phyloP scores from a whole-genome alignment of 163 green algal genomes.

The Chlorella variabilis region DNA sequence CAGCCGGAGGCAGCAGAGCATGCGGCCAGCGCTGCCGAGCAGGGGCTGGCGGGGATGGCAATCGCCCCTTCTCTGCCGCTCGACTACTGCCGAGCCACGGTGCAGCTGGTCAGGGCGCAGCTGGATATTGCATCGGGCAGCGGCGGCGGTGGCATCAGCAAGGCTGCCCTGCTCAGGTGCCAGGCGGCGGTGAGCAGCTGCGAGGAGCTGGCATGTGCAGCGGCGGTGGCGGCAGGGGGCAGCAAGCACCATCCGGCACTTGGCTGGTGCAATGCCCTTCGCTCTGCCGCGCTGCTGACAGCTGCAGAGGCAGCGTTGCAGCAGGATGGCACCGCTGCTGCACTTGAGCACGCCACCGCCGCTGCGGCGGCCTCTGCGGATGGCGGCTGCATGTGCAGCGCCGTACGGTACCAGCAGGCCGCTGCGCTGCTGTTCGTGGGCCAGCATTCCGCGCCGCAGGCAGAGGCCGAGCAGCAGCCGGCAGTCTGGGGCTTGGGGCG shows the following conservation, averaged over 20 bases:
- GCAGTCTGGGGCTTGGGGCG: constrained; percentile 11
- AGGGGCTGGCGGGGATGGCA: not conserved
- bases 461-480: constrained; percentile 5
- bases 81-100: not conserved
- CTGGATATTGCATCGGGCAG: not conserved
- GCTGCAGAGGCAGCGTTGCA: constrained; percentile 2
- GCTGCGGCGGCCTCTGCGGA: not conserved
- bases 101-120: constrained; percentile 3
- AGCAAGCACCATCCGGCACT: not conserved
- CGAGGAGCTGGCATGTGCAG: not conserved
- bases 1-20: constrained; percentile 4
- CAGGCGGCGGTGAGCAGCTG: constrained; percentile 3
- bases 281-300: not conserved
- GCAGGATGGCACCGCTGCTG: not conserved
- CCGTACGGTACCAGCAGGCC: not conserved
- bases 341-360: not conserved
- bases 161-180: not conserved
- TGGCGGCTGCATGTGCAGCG: not conserved
- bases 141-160: not conserved
- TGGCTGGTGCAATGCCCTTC: constrained; percentile 11
- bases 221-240: not conserved
- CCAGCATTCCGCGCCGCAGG: not conserved
- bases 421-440: constrained; percentile 28
- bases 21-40: not conserved
- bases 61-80: not conserved